Evolutionary conservation across 768 basidiomycete species (phyloP), one percentile per base, ranked within the genome.

Genomic region (Tulasnella sp.): DNA sequence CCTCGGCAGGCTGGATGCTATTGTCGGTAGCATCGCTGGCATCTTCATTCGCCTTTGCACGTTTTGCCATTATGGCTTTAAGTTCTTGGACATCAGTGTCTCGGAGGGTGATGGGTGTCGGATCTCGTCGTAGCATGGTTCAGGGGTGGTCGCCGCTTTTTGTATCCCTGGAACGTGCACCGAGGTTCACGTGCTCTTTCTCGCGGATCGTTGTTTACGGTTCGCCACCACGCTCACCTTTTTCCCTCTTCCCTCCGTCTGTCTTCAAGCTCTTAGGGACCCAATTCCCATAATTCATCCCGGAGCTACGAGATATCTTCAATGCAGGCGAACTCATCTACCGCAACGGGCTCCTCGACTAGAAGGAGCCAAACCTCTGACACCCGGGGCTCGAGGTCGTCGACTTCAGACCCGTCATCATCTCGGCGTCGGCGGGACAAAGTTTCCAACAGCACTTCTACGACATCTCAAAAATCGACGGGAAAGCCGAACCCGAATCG

Each of bases 51-150:
- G 75, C 79, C 40, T 84, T 85, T 79, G 83, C 83, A 52, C 82
- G 83, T 52, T 90, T 82, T 27, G 88, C 86, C 83, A 91, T 84
- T 74, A 77, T 71, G 18, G 91, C 90, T 58, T 93, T 90, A 58
- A 94, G 87, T 81, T 94, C 93, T 86, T 94, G 92, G 39, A 95
- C 91, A 84, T 95, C 94, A 31, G 87, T 84, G 84, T 94, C 93
- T 80, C 87, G 90, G 90, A 95, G 90, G 39, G 88, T 89, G 81
- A 95, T 92, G 78, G 92, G 88, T 1, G 94, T 94, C 7, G 94
- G 93, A 31, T 88, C 88, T 74, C 94, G 88, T 74, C 94, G 90
- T 83, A 95, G 93, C 94, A 95, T 88, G n/a, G 7, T 40, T 5
- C 24, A 39, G 46, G 31, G 40, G 14, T 56, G 38, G 76, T 40